These are phyloP conservation scores for Peniophora sp. DNA, from an alignment of 1,284 basidiomycete genomes.

Conservation along the genomic window DNA sequence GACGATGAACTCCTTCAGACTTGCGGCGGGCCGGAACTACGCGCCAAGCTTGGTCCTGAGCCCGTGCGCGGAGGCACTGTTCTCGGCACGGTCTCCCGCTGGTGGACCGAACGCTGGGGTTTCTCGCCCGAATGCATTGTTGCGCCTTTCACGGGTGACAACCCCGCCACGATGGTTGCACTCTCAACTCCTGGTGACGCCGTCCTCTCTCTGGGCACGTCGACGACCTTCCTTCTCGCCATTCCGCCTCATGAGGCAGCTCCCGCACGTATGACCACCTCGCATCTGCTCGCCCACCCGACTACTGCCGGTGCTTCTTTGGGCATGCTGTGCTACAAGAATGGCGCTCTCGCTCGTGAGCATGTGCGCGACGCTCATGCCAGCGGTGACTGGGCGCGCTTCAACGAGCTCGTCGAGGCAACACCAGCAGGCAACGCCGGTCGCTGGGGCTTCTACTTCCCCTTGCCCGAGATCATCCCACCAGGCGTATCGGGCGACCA, in stretches of 20 bases:
- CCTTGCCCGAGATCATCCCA: constrained; percentile 80
- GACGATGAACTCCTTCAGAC: constrained; percentile 50
- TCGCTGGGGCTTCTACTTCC: constrained; percentile 64
- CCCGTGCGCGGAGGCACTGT: constrained; percentile 64
- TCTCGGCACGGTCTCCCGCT: constrained; percentile 58
- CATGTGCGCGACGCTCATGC: constrained; percentile 69
- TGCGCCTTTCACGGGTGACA: constrained; percentile 87
- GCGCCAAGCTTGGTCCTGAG: constrained; percentile 73
- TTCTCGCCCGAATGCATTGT: constrained; percentile 72
- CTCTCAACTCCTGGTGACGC: constrained; percentile 80
- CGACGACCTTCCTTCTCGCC: constrained; percentile 81
- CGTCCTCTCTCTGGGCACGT: constrained; percentile 85
- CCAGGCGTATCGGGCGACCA: constrained; percentile 62
- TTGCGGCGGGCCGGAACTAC: constrained; percentile 59
- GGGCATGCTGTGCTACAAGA: constrained; percentile 81
- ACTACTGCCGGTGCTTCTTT: constrained; percentile 53
- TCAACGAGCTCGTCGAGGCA: constrained; percentile 60
- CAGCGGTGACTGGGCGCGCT: constrained; percentile 57
- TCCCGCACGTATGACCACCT: constrained; percentile 65
- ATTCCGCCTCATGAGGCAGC: constrained; percentile 52
- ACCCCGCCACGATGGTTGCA: constrained; percentile 81
- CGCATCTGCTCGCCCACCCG: constrained; percentile 67
- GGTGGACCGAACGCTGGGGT: constrained; percentile 75
- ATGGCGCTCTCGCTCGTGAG: constrained; percentile 78
- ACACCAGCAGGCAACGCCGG: constrained; percentile 56